phyloP scores from a whole-genome alignment of 306 rosid species.

The Cercis canadensis region DNA sequence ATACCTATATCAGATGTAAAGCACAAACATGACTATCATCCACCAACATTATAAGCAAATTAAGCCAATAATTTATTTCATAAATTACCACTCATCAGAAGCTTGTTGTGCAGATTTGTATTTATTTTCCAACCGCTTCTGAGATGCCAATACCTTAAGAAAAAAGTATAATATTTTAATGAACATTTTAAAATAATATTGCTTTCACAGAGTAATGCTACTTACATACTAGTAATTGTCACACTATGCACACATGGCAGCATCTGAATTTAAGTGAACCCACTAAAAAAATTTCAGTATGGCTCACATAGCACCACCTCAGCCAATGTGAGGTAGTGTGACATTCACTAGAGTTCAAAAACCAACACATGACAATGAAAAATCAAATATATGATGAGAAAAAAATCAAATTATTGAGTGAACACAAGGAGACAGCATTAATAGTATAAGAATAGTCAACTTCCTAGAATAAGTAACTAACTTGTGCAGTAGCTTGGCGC shows the following conservation, averaged over 20 bases:
- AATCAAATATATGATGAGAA: not conserved
- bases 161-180: constrained; percentile 10
- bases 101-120: constrained; percentile 89
- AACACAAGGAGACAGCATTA: constrained; percentile 10
- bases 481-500: constrained; percentile 99
- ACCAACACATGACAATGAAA: not conserved
- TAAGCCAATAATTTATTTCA: constrained; percentile 26
- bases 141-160: constrained; percentile 89
- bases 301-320: too few relatives aligned
- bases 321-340: too few relatives aligned
- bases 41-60: constrained; percentile 7
- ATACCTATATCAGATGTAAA: constrained; percentile 61
- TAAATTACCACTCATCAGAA: constrained; percentile 91
- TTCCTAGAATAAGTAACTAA: constrained; percentile 35
- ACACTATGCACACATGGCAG: too few relatives aligned
- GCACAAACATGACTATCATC: constrained; percentile 26
- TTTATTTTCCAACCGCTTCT: constrained; percentile 88
- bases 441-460: not conserved
- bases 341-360: too few relatives aligned
- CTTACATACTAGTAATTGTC: too few relatives aligned
- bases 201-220: not conserved
- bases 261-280: too few relatives aligned
- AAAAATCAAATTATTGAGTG: not conserved
- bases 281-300: too few relatives aligned
- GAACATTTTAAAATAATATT: constrained; percentile 7